Conservation (phyloP, 495 filamentous ascomycete genomes). For the Chaetomidium leptoderma region DNA sequence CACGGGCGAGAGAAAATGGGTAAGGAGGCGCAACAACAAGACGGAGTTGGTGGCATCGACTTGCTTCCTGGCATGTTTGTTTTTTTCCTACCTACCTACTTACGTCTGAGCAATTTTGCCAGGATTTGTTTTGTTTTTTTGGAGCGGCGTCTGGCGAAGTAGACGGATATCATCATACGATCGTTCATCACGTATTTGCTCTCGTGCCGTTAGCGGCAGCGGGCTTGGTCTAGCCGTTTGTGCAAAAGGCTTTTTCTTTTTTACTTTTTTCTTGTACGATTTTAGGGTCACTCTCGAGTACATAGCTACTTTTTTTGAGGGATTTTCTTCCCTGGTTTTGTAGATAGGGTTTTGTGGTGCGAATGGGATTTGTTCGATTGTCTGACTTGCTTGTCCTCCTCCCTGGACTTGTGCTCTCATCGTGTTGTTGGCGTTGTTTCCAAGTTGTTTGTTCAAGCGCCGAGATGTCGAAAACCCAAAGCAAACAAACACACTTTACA, state of each 20-base stretch:
- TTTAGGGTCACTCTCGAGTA: too few relatives aligned
- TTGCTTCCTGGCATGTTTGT: not conserved
- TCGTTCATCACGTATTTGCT: not conserved
- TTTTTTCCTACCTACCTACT: not conserved
- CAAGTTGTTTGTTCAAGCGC: too few relatives aligned
- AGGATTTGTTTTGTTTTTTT: not conserved
- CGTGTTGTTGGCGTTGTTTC: too few relatives aligned
- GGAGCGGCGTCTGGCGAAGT: constrained; percentile 12
- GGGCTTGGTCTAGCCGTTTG: too few relatives aligned
- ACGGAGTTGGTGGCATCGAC: not conserved
- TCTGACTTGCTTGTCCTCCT: too few relatives aligned
- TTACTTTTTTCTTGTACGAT: not conserved
- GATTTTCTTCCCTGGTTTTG: not conserved
- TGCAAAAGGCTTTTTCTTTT: not conserved
- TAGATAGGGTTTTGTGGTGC: too few relatives aligned
- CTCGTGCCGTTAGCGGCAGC: not conserved
- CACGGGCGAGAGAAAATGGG: not conserved
- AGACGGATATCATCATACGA: constrained; percentile 3
- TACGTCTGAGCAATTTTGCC: constrained; percentile 1
- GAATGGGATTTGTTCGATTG: too few relatives aligned
- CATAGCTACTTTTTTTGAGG: not conserved
- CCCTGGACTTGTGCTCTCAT: too few relatives aligned
- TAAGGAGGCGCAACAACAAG: not conserved
- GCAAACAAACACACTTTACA: too few relatives aligned
- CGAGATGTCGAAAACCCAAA: too few relatives aligned